Conservation (phyloP, 2,329 filamentous ascomycete genomes). For the Exophiala sp. region DNA sequence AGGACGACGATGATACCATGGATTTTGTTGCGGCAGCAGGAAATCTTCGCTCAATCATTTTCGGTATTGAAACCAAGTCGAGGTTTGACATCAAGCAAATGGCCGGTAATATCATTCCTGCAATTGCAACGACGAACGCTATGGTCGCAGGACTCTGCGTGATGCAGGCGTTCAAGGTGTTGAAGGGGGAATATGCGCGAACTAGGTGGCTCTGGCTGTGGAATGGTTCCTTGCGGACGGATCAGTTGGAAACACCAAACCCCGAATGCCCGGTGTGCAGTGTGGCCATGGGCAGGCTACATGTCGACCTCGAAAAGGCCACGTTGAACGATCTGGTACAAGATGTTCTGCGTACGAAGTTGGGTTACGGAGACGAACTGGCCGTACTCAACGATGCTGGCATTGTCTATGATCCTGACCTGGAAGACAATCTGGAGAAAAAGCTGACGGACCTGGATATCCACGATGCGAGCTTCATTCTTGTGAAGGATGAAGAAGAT, state of each 20-base stretch:
- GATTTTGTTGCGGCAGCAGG: conserved; percentile 90
- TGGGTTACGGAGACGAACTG: conserved; percentile 77
- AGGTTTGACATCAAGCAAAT: conserved; percentile 98
- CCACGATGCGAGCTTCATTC: conserved; percentile 67
- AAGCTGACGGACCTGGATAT: conserved; percentile 73
- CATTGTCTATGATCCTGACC: conserved; percentile 82
- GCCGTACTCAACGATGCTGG: conserved; percentile 67
- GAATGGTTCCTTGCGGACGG: conserved; percentile 48
- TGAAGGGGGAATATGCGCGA: conserved; percentile 63
- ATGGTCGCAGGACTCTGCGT: conserved; percentile 92
- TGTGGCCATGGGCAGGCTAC: conserved; percentile 60
- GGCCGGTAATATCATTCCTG: conserved; percentile 98
- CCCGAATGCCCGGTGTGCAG: conserved; percentile 78
- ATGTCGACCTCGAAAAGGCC: conserved; percentile 63
- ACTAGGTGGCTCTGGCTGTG: conserved; percentile 84
- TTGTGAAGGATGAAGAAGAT: conserved; percentile 70
- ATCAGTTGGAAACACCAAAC: conserved; percentile 63
- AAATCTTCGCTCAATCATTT: conserved; percentile 83
- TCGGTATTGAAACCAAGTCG: conserved; percentile 79
- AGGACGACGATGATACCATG: conserved; percentile 89
- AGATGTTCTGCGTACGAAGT: conserved; percentile 59
- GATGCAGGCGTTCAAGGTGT: conserved; percentile 83
- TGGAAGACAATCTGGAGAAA: conserved; percentile 77
- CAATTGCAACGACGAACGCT: conserved; percentile 95
- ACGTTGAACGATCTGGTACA: conserved; percentile 77